Base-by-base conservation (phyloP, 306 rosid genomes). In the Phaseolus lunatus region DNA sequence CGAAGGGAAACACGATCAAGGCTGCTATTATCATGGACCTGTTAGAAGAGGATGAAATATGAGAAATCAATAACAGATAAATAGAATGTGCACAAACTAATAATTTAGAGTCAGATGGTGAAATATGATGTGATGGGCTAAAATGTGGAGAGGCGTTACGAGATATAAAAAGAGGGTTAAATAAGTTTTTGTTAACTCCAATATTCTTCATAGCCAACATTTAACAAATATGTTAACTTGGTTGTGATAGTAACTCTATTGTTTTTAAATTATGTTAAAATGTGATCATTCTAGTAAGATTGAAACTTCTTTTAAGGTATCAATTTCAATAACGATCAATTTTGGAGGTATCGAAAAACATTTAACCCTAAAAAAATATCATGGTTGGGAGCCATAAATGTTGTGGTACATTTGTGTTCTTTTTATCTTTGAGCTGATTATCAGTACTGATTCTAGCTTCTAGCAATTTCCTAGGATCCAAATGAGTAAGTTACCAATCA, bases 11-110 rank as follows among this genome's bases (percentile, higher is more conserved):
- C 92, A 50, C 85, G 80, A 37, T 11, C 81, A 66, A 81, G 35
- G 50, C 80, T 67, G 31, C 81, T 72, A 31, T 90, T 89, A 59
- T 88, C 89, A 74, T 81, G 47, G 70, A 92, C 94, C 99, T 96
- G 85, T 13, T 52, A 5, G 45, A 29, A 45, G 68, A 62, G 23
- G 58, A 58, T 20, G 47, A 10, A 77, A 72, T 12, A 54, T 47
- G 73, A 13, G 62, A 76, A 66, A 86, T 61, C 81, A 70, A 57
- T 9, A 57, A 48, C 16, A 71, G 41, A 68, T 41, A 4, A 67
- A 39, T 12, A 68, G 44, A 64, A 31, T 63, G 12, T 19, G 35
- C 41, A 76, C 70, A 56, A 68, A 54, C 33, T n/a, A 70, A 26
- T 14, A 26, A 45, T 65, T 29, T n/a, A 31, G 23, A 66, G 56